Evolutionary conservation across 2,329 filamentous ascomycete genomes (phyloP), one percentile per base, ranked within the genome.

Genomic region (Arachnopeziza araneosa): DNA sequence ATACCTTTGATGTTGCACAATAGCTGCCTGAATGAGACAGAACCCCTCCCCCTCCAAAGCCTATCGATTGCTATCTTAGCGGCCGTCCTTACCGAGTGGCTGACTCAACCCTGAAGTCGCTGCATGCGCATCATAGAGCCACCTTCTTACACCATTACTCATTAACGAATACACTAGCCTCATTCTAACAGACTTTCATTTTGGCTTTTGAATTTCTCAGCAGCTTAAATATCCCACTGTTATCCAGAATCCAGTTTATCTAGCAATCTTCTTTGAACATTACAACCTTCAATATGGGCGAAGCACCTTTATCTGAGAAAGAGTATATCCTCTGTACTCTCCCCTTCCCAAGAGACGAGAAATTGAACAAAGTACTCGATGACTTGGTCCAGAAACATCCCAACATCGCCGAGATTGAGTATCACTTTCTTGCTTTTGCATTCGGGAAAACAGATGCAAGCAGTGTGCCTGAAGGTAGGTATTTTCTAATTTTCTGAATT

Each of bases 391-490:
- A 70, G 54, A 76, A 73, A 56, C 80, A 75, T 71, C 80, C 75
- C 7, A 67, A 76, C 66, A 72, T 80, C 66, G 72, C 80, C 62
- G 72, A 78, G n/a, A 70, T 82, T 55, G 74, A 71, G 10, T 81
- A 75, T 63, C 64, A 73, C 54, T 62, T 73, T 50, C 63, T 75
- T 26, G 61, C 60, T 1, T 71, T 65, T 54, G 64, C 52, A 63
- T 65, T 12, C 57, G 60, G 55, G 10, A 32, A 56, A n/a, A 26
- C 51, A 12, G 52, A 59, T 23, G 36, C 56, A 5, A 54, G 48
- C 4, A 52, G 51, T 24, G 58, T 70, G 7, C 58, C 67, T 17
- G 61, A 68, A 49, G 64, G 67, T 69, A 61, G 22, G n/a, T 14
- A 24, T 17, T 10, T 19, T 8, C 30, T 21, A 10, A 23, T 21